Conservation (phyloP, 2,329 filamentous ascomycete species). For the Pseudopyricularia javanii region DNA sequence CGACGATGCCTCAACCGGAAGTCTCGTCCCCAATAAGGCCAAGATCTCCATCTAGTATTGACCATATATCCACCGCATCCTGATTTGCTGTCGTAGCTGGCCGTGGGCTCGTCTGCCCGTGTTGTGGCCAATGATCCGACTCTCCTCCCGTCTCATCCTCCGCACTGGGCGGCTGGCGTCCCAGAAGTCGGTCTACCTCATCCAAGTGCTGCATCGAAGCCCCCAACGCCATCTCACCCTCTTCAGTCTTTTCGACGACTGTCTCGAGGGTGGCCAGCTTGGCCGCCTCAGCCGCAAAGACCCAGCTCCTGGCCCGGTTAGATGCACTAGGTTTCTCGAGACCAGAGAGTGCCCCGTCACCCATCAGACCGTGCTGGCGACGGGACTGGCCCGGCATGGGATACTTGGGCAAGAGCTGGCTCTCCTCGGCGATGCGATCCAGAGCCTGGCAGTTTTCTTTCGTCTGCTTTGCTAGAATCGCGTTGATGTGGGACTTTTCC, state of each 20-base stretch:
- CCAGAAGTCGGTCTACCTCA: constrained; percentile 37
- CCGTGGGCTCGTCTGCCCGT: constrained; percentile 11
- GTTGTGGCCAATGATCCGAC: constrained; percentile 23
- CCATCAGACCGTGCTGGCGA: constrained; percentile 24
- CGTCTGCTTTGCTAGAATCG: constrained; percentile 34
- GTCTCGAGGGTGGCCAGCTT: constrained; percentile 45
- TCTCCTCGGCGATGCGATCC: constrained; percentile 46
- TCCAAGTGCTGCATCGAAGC: constrained; percentile 34
- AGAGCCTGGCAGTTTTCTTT: constrained; percentile 37
- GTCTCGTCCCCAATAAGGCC: constrained; percentile 30
- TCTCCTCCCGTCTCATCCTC: constrained; percentile 14
- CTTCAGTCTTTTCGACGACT: constrained; percentile 47
- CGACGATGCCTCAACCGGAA: constrained; percentile 10
- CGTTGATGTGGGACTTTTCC: constrained; percentile 45
- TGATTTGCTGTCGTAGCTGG: background rate
- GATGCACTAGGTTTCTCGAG: constrained; percentile 24
- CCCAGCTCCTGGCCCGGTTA: constrained; percentile 41
- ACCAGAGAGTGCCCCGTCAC: constrained; percentile 26
- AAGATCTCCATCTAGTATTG: constrained; percentile 37
- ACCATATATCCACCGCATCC: constrained; percentile 30
- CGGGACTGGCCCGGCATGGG: constrained; percentile 25
- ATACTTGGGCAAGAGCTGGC: constrained; percentile 44
- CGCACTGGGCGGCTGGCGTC: constrained; percentile 13
- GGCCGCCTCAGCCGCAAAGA: constrained; percentile 45
- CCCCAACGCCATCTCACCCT: constrained; percentile 43